These are phyloP conservation scores for Russula sp. DNA, from an alignment of 768 basidiomycete species.

Conservation along the genomic window DNA sequence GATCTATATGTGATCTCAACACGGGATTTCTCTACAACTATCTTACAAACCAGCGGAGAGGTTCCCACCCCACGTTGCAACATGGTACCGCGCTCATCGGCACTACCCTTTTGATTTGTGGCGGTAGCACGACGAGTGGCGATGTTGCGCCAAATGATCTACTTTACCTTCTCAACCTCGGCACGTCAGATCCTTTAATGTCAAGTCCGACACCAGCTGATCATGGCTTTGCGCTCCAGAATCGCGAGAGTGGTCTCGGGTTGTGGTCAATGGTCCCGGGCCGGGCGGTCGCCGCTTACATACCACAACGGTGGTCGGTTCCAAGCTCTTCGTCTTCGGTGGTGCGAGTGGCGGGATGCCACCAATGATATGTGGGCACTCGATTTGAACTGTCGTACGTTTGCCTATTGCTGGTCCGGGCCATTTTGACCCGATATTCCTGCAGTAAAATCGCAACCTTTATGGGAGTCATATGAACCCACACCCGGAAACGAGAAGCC, in stretches of 20 bases:
- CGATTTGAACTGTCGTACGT: slow-evolving; percentile 85
- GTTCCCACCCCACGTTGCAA: slow-evolving; percentile 86
- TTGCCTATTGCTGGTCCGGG: background rate
- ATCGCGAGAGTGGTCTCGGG: slow-evolving; percentile 91
- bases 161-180: slow-evolving; percentile 89
- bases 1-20: slow-evolving; percentile 88
- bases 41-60: slow-evolving; percentile 86
- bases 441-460: slow-evolving; percentile 72
- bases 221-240: slow-evolving; percentile 44
- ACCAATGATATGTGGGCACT: slow-evolving; percentile 95
- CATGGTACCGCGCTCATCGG: slow-evolving; percentile 89
- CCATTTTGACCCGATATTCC: slow-evolving; percentile 15
- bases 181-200: slow-evolving; percentile 47
- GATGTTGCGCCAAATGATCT: slow-evolving; percentile 63
- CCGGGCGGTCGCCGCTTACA: slow-evolving; percentile 93
- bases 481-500: slow-evolving; percentile 54
- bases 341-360: slow-evolving; percentile 91
- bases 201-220: background rate
- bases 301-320: slow-evolving; percentile 87
- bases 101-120: slow-evolving; percentile 92
- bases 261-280: slow-evolving; percentile 59
- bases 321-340: slow-evolving; percentile 92
- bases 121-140: slow-evolving; percentile 68
- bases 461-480: slow-evolving; percentile 80
- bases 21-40: slow-evolving; percentile 70